Percentiles rank a stretch among this genome's conserved stretches.
Conservation (phyloP, 169 alveolate genomes). For the Miamiensis avidus region DNA sequence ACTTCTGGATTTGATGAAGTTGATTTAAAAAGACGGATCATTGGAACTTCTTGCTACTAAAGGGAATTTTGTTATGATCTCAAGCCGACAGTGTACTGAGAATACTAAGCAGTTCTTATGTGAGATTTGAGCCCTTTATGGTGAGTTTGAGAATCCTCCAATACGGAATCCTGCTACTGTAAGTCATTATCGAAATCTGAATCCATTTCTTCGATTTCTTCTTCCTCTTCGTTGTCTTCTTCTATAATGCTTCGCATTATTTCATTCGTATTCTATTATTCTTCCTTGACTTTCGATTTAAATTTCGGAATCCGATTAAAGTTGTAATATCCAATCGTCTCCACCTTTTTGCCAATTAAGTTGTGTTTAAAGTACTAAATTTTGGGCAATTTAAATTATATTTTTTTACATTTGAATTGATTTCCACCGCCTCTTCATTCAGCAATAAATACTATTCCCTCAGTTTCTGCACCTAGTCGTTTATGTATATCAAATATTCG, state of each 20-base stretch:
- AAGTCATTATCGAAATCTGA: not conserved
- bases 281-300: not conserved
- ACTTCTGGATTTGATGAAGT: too few relatives aligned
- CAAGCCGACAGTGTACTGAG: too few relatives aligned
- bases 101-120: too few relatives aligned
- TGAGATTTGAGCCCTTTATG: too few relatives aligned
- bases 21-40: too few relatives aligned
- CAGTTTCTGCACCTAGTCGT: constrained; percentile 1
- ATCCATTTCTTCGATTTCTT: not conserved
- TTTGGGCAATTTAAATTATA: too few relatives aligned
- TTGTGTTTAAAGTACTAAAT: too few relatives aligned
- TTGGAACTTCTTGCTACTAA: too few relatives aligned
- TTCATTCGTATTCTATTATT: too few relatives aligned
- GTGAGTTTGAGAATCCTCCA: not conserved
- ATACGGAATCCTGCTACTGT: not conserved
- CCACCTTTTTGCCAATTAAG: not conserved
- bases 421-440: constrained; percentile 2
- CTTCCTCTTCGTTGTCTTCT: not conserved
- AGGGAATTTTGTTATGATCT: too few relatives aligned
- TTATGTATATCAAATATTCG: constrained; percentile 24
- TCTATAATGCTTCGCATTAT: not conserved
- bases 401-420: not conserved
- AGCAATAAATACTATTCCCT: constrained; percentile 12
- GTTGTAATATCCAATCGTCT: not conserved
- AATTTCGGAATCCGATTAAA: not conserved